phyloP scores from a whole-genome alignment of 768 basidiomycete genomes.

The Gymnopilus dilepis region DNA sequence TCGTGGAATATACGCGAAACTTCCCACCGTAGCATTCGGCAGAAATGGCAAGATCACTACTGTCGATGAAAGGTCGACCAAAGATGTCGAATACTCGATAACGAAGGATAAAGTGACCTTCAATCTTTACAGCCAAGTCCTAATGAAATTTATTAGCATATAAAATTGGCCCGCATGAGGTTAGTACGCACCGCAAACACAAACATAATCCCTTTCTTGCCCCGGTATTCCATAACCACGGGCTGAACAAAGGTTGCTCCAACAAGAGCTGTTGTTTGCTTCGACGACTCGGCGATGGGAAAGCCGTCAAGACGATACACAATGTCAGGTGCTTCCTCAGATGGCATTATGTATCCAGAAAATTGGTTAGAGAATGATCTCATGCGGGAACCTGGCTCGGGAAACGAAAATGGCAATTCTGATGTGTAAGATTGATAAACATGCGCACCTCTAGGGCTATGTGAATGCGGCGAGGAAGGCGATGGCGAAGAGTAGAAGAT shows the following conservation, averaged over 20 bases:
- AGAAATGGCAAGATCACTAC: constrained; percentile 48
- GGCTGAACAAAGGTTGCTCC: constrained; percentile 69
- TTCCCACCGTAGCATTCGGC: constrained; percentile 69
- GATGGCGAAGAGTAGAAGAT: constrained; percentile 18
- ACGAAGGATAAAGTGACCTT: constrained; percentile 68
- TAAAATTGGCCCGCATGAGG: too few relatives aligned
- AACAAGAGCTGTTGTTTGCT: constrained; percentile 57
- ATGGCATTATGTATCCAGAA: constrained; percentile 24
- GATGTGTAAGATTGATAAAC: neutral
- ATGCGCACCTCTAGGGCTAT: neutral
- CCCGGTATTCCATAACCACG: constrained; percentile 57
- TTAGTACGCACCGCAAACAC: constrained; percentile 61
- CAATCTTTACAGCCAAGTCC: constrained; percentile 75
- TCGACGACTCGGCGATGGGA: constrained; percentile 53
- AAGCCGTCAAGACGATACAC: constrained; percentile 47
- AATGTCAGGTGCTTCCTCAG: constrained; percentile 34
- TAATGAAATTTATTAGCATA: too few relatives aligned
- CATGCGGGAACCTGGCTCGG: neutral
- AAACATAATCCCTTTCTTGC: constrained; percentile 61
- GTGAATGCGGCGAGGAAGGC: neutral
- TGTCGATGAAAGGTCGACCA: constrained; percentile 37
- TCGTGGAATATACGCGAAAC: constrained; percentile 73
- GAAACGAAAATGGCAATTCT: neutral
- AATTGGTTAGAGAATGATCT: constrained; percentile 18
- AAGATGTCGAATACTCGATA: constrained; percentile 71